Conservation (phyloP, 2,329 filamentous ascomycete genomes). For the Ascochyta rabiei region DNA sequence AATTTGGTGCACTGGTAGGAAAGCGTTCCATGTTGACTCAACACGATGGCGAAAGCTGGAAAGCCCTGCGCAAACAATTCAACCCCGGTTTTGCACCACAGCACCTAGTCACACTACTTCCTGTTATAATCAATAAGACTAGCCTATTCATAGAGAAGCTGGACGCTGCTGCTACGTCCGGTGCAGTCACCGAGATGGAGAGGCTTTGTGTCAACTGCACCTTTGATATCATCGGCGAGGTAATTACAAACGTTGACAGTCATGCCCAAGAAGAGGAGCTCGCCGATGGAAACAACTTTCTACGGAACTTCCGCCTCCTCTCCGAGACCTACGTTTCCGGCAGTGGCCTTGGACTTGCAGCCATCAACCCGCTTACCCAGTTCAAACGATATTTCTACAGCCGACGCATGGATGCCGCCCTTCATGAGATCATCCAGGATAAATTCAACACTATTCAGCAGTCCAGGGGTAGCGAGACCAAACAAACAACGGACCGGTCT, state of each 20-base stretch:
- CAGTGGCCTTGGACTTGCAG: constrained; percentile 28
- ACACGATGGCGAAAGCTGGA: constrained; percentile 42
- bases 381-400: constrained; percentile 30
- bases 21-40: constrained; percentile 34
- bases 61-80: constrained; percentile 43
- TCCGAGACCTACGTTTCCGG: constrained; percentile 27
- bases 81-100: constrained; percentile 47
- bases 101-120: constrained; percentile 44
- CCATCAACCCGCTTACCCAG: constrained; percentile 28
- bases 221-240: constrained; percentile 46
- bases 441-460: constrained; percentile 35
- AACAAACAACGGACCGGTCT: constrained; percentile 34
- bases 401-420: constrained; percentile 29
- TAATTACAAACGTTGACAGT: constrained; percentile 38
- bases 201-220: constrained; percentile 39
- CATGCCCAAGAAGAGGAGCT: constrained; percentile 33
- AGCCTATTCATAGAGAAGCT: constrained; percentile 40
- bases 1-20: constrained; percentile 33
- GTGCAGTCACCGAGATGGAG: constrained; percentile 38
- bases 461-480: constrained; percentile 20
- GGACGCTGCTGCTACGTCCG: constrained; percentile 33
- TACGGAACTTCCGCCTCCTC: constrained; percentile 32
- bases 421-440: constrained; percentile 35
- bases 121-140: constrained; percentile 45
- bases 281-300: constrained; percentile 29